These are phyloP conservation scores for Achlya hypogyna DNA, from an alignment of 352 stramenopile genomes.

Conservation along the genomic window DNA sequence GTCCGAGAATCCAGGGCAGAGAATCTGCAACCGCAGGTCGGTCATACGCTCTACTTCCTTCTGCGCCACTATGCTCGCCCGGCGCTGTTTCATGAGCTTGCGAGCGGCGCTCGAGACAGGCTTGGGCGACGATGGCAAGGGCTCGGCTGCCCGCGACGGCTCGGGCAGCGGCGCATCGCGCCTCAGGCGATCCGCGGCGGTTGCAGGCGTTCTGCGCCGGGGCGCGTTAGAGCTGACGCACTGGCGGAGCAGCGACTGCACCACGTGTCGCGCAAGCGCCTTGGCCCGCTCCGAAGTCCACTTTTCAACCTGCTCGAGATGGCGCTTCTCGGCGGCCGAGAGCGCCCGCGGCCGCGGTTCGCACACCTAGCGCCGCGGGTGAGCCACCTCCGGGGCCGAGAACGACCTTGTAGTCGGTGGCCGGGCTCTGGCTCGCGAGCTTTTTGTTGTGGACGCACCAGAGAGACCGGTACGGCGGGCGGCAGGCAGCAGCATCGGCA, in stretches of 20 bases:
- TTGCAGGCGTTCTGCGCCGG: too few species aligned
- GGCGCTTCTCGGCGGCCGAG: neutral
- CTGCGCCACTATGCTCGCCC: neutral
- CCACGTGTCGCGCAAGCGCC: neutral
- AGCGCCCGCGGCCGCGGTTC: neutral
- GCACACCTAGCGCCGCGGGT: neutral
- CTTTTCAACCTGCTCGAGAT: neutral
- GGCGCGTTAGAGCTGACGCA: too few species aligned
- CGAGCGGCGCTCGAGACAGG: too few species aligned
- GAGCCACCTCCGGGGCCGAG: too few species aligned
- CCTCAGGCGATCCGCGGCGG: too few species aligned
- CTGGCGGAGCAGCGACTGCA: neutral
- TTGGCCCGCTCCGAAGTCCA: neutral
- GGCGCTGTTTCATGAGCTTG: neutral
- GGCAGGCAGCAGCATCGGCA: neutral
- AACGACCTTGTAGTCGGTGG: conserved; percentile 1
- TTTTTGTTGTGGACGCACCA: conserved; percentile 6
- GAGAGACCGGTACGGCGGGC: neutral
- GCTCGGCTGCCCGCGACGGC: too few species aligned
- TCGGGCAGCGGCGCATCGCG: too few species aligned
- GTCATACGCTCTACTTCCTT: neutral
- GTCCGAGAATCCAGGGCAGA: neutral
- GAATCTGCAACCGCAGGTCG: neutral
- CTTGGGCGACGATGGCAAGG: too few species aligned
- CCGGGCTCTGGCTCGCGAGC: neutral